These are phyloP conservation scores for Yamadazyma oceani DNA, from an alignment of 1,139 yeast genomes.

Conservation along the genomic window DNA sequence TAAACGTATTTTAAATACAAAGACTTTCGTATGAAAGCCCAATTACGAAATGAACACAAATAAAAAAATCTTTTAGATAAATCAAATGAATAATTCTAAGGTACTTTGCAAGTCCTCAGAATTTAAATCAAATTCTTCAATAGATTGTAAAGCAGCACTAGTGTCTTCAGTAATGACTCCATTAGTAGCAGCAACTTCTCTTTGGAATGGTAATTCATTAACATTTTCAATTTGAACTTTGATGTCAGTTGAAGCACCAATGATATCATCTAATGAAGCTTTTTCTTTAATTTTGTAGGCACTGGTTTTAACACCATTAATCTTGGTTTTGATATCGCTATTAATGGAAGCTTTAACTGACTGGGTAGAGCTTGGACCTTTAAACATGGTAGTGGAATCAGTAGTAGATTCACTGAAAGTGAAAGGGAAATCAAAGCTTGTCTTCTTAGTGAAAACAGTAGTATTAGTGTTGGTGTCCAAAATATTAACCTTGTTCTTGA, in stretches of 20 bases:
- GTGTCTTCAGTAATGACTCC: conserved; percentile 29
- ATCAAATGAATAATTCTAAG: conserved; percentile 1
- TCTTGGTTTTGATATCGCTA: conserved; percentile 11
- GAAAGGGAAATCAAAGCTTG: conserved; percentile 17
- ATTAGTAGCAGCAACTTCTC: conserved; percentile 54
- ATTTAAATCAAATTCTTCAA: conserved; percentile 1
- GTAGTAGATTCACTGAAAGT: conserved; percentile 11
- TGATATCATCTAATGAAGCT: conserved; percentile 12
- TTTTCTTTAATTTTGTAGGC: conserved; percentile 15
- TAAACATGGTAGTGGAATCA: conserved; percentile 10
- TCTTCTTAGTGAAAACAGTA: conserved; percentile 9
- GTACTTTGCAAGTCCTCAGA: conserved; percentile 1
- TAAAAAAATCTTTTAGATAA: not conserved
- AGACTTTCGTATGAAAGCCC: not conserved
- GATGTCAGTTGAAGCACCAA: conserved; percentile 19
- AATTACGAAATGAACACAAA: conserved; percentile 1
- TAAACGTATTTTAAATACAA: too few species aligned
- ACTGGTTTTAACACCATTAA: conserved; percentile 12
- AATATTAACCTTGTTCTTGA: conserved; percentile 6
- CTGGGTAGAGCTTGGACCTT: conserved; percentile 10
- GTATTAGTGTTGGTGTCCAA: conserved; percentile 8
- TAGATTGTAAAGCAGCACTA: conserved; percentile 3
- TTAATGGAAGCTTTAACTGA: conserved; percentile 9
- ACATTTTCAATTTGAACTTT: conserved; percentile 11
- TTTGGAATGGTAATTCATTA: conserved; percentile 19